Evolutionary conservation across 768 basidiomycete genomes (phyloP).

Genomic region (Lentinula raphanica): DNA sequence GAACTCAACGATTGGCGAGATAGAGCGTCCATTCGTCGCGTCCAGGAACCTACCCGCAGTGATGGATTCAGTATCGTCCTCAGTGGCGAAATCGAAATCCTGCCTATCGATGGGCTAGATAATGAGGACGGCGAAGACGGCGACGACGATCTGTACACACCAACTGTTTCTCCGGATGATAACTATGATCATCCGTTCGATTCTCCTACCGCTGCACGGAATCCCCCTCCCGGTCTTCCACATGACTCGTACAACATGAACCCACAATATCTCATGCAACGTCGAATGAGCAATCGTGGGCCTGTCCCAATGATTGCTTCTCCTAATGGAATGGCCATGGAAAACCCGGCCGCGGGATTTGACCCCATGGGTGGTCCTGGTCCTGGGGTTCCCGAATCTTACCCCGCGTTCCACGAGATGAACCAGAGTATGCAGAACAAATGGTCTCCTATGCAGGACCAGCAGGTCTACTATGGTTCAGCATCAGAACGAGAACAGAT

Average conservation of each 20-base stretch:
- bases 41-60: conserved; percentile 68
- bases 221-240: conserved; percentile 13
- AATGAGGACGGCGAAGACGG: conserved; percentile 46
- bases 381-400: conserved; percentile 4
- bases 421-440: not conserved
- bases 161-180: conserved; percentile 24
- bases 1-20: conserved; percentile 95
- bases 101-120: conserved; percentile 51
- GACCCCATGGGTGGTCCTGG: conserved; percentile 30
- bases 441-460: not conserved
- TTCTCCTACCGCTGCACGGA: not conserved
- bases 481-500: not conserved
- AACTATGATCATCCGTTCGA: conserved; percentile 8
- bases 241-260: conserved; percentile 8
- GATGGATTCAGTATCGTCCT: conserved; percentile 71
- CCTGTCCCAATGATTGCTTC: conserved; percentile 42
- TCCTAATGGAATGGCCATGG: conserved; percentile 38
- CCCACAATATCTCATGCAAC: conserved; percentile 6
- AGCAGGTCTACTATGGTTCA: not conserved
- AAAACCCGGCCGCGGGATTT: conserved; percentile 42
- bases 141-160: conserved; percentile 35
- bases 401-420: not conserved
- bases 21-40: conserved; percentile 61
- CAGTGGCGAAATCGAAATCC: conserved; percentile 64
- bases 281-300: conserved; percentile 19